Base-by-base conservation (phyloP, 192 early-diverging fungal genomes). In the Linnemannia elongata region DNA sequence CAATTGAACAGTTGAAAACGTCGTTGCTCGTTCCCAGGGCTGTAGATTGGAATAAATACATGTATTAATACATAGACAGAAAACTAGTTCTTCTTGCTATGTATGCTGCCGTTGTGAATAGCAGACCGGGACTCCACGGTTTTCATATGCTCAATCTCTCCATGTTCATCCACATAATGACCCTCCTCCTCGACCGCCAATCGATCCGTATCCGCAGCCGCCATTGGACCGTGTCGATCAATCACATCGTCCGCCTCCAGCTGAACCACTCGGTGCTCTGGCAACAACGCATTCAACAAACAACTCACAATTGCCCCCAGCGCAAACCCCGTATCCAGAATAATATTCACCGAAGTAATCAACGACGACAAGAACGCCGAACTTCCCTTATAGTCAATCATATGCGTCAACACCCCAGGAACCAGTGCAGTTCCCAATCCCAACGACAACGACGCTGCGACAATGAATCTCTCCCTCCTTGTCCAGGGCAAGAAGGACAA, bases 381-480 rank as follows among this genome's bases (percentile, higher is more conserved):
- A 52, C 39, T 36, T 33, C 90, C 90, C 0, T n/a, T 54, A 71
- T 91, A 92, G 45, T 69, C 75, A 55, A 93, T 76, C 74, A 93
- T 88, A 68, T 93, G 82, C 4, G 86, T 88, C 45, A 92, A 90
- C 83, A 92, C 92, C 39, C 84, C 75, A 18, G 91, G 91, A 24
- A 92, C 90, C 66, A 92, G 54, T 1, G 87, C 68, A 18, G 91
- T 90, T 6, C 91, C 91, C 74, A 92, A 52, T 3, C 91, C 91
- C 57, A 92, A 74, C 4, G 89, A 78, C 72, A 92, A 68, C 24
- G 90, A 82, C 6, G 89, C 78, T 7, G 91, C 86, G 0, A 91
- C 83, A 71, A 92, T 92, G 36, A 92, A 91, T 22, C 91, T 79
- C 63, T 92, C 90, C 10, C 91, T 89, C 17, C 91, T 86, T 36